phyloP scores from a whole-genome alignment of 2,329 filamentous ascomycete species.

The Drechslera avenae region DNA sequence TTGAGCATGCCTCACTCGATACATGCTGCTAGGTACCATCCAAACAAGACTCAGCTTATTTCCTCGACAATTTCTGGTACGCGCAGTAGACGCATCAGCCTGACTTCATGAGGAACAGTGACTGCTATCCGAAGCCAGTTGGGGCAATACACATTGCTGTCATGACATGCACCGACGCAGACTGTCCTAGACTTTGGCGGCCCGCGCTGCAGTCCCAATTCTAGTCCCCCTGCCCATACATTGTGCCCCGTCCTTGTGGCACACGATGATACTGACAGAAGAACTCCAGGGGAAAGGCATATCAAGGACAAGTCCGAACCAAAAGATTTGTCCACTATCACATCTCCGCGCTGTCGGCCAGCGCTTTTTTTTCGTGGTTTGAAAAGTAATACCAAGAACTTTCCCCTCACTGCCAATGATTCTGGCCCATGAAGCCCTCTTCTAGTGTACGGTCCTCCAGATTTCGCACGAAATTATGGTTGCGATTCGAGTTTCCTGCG shows the following conservation, averaged over 20 bases:
- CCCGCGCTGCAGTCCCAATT: slow-evolving; percentile 11
- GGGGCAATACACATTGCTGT: slow-evolving; percentile 12
- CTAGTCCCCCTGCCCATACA: slow-evolving; percentile 7
- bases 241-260: slow-evolving; percentile 9
- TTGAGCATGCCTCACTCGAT: slow-evolving; percentile 1
- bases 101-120: neutral
- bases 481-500: slow-evolving; percentile 62
- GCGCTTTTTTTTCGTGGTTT: slow-evolving; percentile 6
- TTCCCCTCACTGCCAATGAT: slow-evolving; percentile 67
- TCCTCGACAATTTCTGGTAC: slow-evolving; percentile 2
- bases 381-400: slow-evolving; percentile 15
- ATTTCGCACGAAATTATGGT: slow-evolving; percentile 91
- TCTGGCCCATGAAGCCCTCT: slow-evolving; percentile 79
- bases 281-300: slow-evolving; percentile 9
- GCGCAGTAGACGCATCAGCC: slow-evolving; percentile 2
- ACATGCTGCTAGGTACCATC: neutral
- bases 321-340: slow-evolving; percentile 8
- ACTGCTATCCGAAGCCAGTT: slow-evolving; percentile 4
- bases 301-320: slow-evolving; percentile 16
- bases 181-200: slow-evolving; percentile 15
- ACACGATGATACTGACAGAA: slow-evolving; percentile 10
- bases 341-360: slow-evolving; percentile 1
- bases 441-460: slow-evolving; percentile 93
- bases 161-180: slow-evolving; percentile 15
- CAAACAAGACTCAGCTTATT: slow-evolving; percentile 1